These are phyloP conservation scores for Clonostachys solani DNA, from an alignment of 2,329 filamentous ascomycete species.

Conservation along the genomic window DNA sequence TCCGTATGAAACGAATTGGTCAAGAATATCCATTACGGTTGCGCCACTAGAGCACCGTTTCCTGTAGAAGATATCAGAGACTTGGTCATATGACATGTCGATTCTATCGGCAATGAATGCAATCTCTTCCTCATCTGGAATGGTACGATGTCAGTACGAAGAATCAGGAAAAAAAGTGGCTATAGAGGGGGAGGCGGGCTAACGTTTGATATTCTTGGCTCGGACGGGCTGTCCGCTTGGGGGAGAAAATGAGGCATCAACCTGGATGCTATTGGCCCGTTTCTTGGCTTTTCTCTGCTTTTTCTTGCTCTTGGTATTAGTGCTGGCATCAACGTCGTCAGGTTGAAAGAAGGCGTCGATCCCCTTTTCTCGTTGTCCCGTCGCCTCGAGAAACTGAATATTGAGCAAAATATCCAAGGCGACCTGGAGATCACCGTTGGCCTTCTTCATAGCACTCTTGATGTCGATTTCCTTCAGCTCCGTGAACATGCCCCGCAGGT, in stretches of 20 bases:
- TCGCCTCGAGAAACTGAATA: conserved; percentile 70
- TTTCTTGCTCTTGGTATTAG: conserved; percentile 19
- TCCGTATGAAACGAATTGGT: conserved; percentile 33
- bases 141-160: background rate
- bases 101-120: conserved; percentile 38
- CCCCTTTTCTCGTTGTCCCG: conserved; percentile 60
- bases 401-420: conserved; percentile 81
- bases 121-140: conserved; percentile 31
- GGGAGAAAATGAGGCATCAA: too few species aligned
- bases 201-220: conserved; percentile 20
- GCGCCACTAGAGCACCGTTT: conserved; percentile 30
- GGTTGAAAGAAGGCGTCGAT: conserved; percentile 76
- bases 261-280: conserved; percentile 5
- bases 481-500: conserved; percentile 69
- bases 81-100: conserved; percentile 31
- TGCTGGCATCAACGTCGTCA: conserved; percentile 28
- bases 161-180: background rate
- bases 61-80: conserved; percentile 32
- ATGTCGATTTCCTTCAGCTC: conserved; percentile 64
- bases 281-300: conserved; percentile 32
- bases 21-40: conserved; percentile 34
- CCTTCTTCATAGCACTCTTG: conserved; percentile 62
- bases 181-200: conserved; percentile 2
- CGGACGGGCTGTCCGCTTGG: background rate
- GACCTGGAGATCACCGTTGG: conserved; percentile 59